A percentile compares a stretch with the other conserved stretches of the same genome.
These are phyloP conservation scores for Phaffomyces opuntiae DNA, from an alignment of 805 yeast species.

Conservation along the genomic window DNA sequence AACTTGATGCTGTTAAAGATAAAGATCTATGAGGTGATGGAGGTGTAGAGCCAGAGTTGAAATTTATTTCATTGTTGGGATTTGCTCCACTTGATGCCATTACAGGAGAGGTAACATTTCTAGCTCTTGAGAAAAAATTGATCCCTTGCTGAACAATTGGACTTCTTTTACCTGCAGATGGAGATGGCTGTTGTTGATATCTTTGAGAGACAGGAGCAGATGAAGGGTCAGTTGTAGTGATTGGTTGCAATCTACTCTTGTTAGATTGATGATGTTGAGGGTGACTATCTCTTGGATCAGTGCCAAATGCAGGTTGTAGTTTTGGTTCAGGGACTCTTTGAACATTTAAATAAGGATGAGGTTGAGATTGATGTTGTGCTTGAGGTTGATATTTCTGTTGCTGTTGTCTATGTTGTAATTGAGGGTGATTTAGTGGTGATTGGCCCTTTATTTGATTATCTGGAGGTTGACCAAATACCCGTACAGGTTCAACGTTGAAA, in stretches of 20 bases:
- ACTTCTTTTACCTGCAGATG: conserved; percentile 19
- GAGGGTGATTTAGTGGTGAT: neutral
- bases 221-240: conserved; percentile 11
- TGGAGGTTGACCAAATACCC: conserved; percentile 7
- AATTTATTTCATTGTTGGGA: neutral
- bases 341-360: conserved; percentile 2
- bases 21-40: conserved; percentile 25
- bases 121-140: conserved; percentile 26
- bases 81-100: conserved; percentile 1
- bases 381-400: neutral
- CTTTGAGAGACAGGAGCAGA: conserved; percentile 14
- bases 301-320: conserved; percentile 4
- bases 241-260: conserved; percentile 12
- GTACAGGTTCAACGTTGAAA: neutral
- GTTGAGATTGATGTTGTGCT: conserved; percentile 18
- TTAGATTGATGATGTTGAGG: neutral
- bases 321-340: conserved; percentile 1
- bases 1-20: conserved; percentile 27
- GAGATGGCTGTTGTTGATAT: conserved; percentile 16
- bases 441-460: no score
- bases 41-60: conserved; percentile 3
- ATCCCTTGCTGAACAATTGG: conserved; percentile 34
- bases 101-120: conserved; percentile 20
- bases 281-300: neutral
- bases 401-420: conserved; percentile 16